These are phyloP conservation scores for Phytophthora quininea DNA, from an alignment of 352 stramenopile genomes.

Conservation along the genomic window DNA sequence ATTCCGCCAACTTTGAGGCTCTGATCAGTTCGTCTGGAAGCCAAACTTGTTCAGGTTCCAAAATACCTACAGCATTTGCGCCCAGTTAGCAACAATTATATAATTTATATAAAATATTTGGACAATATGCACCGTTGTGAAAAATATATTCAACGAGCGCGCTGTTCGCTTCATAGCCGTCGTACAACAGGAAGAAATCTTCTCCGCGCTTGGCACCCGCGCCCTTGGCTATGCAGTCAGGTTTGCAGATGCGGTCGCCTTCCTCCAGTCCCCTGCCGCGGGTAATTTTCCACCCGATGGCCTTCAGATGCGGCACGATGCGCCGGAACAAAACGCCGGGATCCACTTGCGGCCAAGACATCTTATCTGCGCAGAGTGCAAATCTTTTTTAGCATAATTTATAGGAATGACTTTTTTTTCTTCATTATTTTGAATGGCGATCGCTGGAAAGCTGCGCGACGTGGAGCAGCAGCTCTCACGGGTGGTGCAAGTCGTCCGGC, in stretches of 20 bases:
- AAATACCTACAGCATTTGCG: too few species aligned
- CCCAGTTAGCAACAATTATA: too few species aligned
- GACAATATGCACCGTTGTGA: neutral
- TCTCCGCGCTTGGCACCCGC: neutral
- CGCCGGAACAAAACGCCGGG: neutral
- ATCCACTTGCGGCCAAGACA: too few species aligned
- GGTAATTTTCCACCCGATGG: neutral
- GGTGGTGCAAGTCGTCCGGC: conserved; percentile 9
- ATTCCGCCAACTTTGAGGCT: too few species aligned
- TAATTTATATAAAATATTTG: neutral
- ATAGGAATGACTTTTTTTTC: too few species aligned
- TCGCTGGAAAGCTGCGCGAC: conserved; percentile 12
- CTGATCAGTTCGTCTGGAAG: too few species aligned
- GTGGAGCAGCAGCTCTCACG: conserved; percentile 26
- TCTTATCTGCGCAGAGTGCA: too few species aligned
- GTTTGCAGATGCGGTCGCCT: neutral
- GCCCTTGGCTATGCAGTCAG: neutral
- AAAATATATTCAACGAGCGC: neutral
- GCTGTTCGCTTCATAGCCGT: neutral
- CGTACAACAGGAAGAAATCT: neutral
- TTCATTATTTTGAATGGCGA: neutral
- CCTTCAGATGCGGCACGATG: neutral
- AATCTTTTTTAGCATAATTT: too few species aligned
- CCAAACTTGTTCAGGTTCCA: too few species aligned
- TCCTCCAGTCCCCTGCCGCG: neutral